These are phyloP conservation scores for Coemansia sp. DNA, from an alignment of 192 early-diverging fungal genomes.

Conservation along the genomic window DNA sequence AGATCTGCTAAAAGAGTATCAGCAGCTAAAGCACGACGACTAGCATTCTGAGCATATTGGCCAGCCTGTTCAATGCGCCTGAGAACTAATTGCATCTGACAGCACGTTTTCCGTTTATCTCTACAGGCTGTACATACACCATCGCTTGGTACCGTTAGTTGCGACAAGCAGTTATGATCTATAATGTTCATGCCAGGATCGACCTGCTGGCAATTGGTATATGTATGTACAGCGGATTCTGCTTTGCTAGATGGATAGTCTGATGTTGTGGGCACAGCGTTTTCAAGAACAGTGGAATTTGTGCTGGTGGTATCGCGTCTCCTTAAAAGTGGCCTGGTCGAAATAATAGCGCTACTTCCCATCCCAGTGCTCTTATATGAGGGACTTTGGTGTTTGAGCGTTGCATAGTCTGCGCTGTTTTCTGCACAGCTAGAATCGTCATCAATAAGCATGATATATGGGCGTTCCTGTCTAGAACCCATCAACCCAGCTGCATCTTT, in stretches of 20 bases:
- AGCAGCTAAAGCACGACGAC: slow-evolving; percentile 23
- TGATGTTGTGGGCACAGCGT: slow-evolving; percentile 7
- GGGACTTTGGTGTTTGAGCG: not conserved
- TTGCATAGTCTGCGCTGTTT: not conserved
- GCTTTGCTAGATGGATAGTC: not conserved
- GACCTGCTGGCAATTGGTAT: not conserved
- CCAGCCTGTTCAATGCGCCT: slow-evolving; percentile 38
- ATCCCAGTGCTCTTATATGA: not conserved
- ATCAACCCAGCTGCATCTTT: not conserved
- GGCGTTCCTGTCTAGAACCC: not conserved
- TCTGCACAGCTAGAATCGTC: slow-evolving; percentile 49
- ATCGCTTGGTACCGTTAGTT: not conserved
- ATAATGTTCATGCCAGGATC: not conserved
- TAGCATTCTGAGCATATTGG: slow-evolving; percentile 21
- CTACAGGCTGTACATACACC: slow-evolving; percentile 4
- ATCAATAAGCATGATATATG: slow-evolving; percentile 32
- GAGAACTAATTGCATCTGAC: slow-evolving; percentile 20
- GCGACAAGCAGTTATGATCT: not conserved
- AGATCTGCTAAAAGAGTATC: slow-evolving; percentile 26
- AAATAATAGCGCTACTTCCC: not conserved
- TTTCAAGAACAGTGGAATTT: slow-evolving; percentile 11
- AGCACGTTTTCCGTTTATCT: slow-evolving; percentile 9
- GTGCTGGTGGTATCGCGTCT: not conserved
- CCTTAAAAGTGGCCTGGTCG: not conserved
- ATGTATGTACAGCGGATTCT: not conserved